Percentiles rank a stretch among this genome's conserved stretches.
phyloP scores from a whole-genome alignment of 106 monocot genomes.

The Acanthochlamys bracteata region DNA sequence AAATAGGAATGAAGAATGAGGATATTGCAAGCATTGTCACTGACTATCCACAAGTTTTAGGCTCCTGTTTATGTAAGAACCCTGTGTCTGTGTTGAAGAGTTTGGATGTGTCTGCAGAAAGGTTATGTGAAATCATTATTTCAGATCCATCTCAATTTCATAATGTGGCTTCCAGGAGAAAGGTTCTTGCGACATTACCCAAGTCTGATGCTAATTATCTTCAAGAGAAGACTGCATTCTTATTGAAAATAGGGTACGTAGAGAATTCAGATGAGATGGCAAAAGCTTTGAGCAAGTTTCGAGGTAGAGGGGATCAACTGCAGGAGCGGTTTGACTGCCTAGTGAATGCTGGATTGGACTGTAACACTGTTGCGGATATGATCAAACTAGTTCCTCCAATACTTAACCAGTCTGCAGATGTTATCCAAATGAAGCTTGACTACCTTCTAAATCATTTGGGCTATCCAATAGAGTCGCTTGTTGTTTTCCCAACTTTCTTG shows the following conservation, averaged over 20 bases:
- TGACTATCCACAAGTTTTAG: constrained; percentile 43
- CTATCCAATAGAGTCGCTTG: constrained; percentile 45
- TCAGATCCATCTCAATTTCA: constrained; percentile 47
- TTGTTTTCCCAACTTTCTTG: constrained; percentile 44
- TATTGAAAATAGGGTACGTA: constrained; percentile 54
- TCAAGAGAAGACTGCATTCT: constrained; percentile 58
- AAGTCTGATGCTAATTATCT: constrained; percentile 34
- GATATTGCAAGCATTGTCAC: constrained; percentile 40
- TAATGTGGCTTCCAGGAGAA: constrained; percentile 31
- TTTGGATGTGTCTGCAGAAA: constrained; percentile 25
- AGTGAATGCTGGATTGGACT: constrained; percentile 52
- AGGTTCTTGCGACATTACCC: constrained; percentile 13
- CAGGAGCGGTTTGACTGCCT: constrained; percentile 57
- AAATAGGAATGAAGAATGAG: constrained; percentile 45
- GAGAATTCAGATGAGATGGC: constrained; percentile 75
- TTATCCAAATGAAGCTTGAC: constrained; percentile 47
- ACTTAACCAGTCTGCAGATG: constrained; percentile 51
- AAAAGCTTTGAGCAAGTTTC: constrained; percentile 43
- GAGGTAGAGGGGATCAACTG: constrained; percentile 72
- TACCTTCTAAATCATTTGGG: constrained; percentile 52
- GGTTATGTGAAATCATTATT: constrained; percentile 37
- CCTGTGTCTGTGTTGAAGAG: constrained; percentile 30
- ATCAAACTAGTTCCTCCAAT: constrained; percentile 46
- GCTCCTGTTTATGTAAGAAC: constrained; percentile 30
- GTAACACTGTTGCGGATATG: constrained; percentile 41